Evolutionary conservation across 192 early-diverging fungal genomes (phyloP), one percentile per base, ranked within the genome.

Genomic region (Linnemannia exigua): DNA sequence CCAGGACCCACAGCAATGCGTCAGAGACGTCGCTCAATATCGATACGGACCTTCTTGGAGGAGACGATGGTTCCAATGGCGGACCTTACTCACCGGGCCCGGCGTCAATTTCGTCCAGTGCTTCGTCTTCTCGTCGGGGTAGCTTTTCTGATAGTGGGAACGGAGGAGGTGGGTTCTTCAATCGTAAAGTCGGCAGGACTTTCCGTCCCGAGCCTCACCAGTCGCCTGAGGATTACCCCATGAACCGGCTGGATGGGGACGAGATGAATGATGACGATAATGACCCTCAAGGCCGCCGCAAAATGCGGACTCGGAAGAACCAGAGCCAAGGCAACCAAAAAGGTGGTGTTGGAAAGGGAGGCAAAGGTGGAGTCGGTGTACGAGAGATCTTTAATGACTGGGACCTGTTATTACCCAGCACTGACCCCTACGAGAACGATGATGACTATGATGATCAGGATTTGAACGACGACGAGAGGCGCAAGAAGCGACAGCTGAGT

Each of bases 1-100:
- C 83, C 1, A 77, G 83, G 54, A 75, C 67, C 2, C 77, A 85
- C 3, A 85, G 83, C 61, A 85, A 76, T 68, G 83, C 77, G 12
- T 85, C 83, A 1, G 83, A 85, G 77, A 85, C 74, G 0, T 85
- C 83, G 31, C 69, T 85, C 44, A 85, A 79, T 46, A 85, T 85
- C 33, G 83, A 85, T 31, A 75, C 77, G 1, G 66, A 36, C 14
- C 48, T 50, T 22, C 8, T 79, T 15, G 75, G 75, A 35, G 76
- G 70, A 16, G 54, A 67, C 17, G 77, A 70, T 48, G 35, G 72
- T 31, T 0, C 25, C 14, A 31, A 31, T 9, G 41, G 9, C 12
- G 58, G 58, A 9, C 48, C 44, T n/a, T 83, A 77, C 58, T 83
- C 81, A 16, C 72, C 76, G 28, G 71, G 70, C 31, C 54, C n/a